Base-by-base conservation (phyloP, 345 rosid genomes). In the Aquilaria malaccensis region DNA sequence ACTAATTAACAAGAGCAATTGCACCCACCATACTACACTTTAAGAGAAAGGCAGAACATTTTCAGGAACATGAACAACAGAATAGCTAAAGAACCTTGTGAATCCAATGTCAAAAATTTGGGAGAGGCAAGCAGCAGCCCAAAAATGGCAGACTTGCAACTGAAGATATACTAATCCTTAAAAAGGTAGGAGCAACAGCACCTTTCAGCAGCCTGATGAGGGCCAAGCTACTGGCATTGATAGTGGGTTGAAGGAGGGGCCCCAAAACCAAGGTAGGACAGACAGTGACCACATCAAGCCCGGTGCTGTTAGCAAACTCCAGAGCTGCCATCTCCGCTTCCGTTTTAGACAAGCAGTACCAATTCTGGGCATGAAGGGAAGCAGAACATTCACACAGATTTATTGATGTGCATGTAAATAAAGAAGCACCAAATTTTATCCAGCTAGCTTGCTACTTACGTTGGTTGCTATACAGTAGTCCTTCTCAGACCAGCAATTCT, bases 271-370 rank as follows among this genome's bases (percentile, higher is more conserved):
- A 59, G 45, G 79, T 61, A 50, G 96, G 94, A 50, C 84, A 86
- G 30, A 89, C 54, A 0, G 80, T 69, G 10, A 86, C 80, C 0
- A 86, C 59, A 70, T 83, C 69, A 33, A 88, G 82, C 33, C 84
- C 84, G 11, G 29, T 71, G 53, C 30, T 74, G 50, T 77, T 78
- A 7, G 78, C 85, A 55, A 63, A 89, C 14, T 78, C 84, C 14
- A 81, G 57, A 69, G 94, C 94, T 71, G 76, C 77, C 51, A 70
- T 81, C 59, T 89, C 96, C 11, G 93, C 93, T 78, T 67, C 74
- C 46, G 90, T 81, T 70, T 88, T 88, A 3, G 96, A 72, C 58
- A 78, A 60, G 65, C 72, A 76, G 67, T 88, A 88, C 93, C 90
- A 82, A n/a, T 80, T 78, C 94, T 86, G 69, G 43, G 43, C 43